A percentile compares a stretch with the other conserved stretches of the same genome.
These are phyloP conservation scores for Penicillium paneum DNA, from an alignment of 2,329 filamentous ascomycete genomes.

Conservation along the genomic window DNA sequence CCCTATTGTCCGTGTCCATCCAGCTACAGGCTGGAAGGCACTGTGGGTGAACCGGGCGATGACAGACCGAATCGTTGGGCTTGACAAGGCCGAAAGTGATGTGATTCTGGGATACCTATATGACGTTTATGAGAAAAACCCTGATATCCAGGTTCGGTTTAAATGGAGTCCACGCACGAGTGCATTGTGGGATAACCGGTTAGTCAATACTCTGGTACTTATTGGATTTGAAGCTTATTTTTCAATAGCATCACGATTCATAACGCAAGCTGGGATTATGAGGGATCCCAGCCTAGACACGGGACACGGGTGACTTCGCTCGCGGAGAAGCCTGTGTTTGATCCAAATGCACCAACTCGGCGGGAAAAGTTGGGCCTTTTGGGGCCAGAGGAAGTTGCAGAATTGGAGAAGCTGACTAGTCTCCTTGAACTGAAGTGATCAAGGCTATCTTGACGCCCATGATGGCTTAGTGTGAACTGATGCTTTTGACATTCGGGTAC, in stretches of 20 bases:
- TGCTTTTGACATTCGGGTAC: too few relatives aligned
- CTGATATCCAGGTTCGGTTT: constrained; percentile 70
- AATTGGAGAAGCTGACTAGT: constrained; percentile 12
- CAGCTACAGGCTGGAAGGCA: constrained; percentile 70
- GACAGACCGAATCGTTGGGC: constrained; percentile 65
- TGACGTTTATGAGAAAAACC: constrained; percentile 65
- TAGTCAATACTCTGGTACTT: constrained; percentile 17
- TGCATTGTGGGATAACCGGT: constrained; percentile 69
- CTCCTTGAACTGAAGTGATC: constrained; percentile 7
- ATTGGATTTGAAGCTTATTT: background rate
- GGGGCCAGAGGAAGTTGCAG: constrained; percentile 51
- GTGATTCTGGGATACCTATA: constrained; percentile 64
- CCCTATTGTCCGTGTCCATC: constrained; percentile 67
- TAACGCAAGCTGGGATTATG: constrained; percentile 72
- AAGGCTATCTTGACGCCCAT: background rate
- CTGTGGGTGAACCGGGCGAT: constrained; percentile 70
- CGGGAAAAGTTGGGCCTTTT: constrained; percentile 64
- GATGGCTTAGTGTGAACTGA: background rate
- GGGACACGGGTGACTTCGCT: constrained; percentile 69
- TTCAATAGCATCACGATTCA: constrained; percentile 63
- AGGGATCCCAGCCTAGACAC: constrained; percentile 63
- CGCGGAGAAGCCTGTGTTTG: constrained; percentile 69
- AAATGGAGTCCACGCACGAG: constrained; percentile 66
- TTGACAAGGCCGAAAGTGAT: constrained; percentile 68
- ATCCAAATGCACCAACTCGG: constrained; percentile 61